Base-by-base conservation (phyloP, 805 yeast species). In the Candida tammaniensis region DNA sequence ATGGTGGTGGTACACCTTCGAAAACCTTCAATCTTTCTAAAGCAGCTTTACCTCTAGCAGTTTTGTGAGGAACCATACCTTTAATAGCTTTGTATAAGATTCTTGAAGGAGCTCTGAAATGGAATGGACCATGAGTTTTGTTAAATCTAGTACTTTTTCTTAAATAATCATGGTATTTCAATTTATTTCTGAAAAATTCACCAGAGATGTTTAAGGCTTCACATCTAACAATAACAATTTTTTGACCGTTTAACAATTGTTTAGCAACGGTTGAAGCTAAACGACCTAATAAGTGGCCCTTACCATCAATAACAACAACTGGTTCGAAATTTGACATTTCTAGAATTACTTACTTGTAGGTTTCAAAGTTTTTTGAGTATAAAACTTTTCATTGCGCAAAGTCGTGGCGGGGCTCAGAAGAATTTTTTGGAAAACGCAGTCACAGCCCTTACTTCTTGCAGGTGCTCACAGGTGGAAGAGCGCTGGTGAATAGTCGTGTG, bases 91-190 rank as follows among this genome's bases (percentile, higher is more conserved):
- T 93, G 94, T 89, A 89, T 76, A 93, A 88, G 76, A 93, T 91
- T 78, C 98, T 88, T 50, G 98, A 89, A 73, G 99, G 99, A 50
- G 99, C 99, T 78, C 98, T 93, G 96, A 93, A 93, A 74, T 93
- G 99, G 97, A 91, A 93, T 66, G 98, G 98, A 79, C 98, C 99
- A 72, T 88, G 84, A 64, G 80, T 83, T 79, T 88, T 88, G 95
- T 93, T 93, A 89, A 72, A 93, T 78, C 95, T 85, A 68, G 98
- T 89, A 62, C 94, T 86, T 83, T 93, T 93, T 83, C 98, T 89
- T 75, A 93, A 84, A 88, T 89, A 93, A 71, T 94, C 99, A 76
- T 89, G 97, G 93, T 88, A 93, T 86, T 93, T 93, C 75, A 91
- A 84, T 79, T 93, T 93, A 84, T 91, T 87, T 81, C 98, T 89